Conservation (phyloP, 805 yeast species). For the Metschnikowia bowlesiae region DNA sequence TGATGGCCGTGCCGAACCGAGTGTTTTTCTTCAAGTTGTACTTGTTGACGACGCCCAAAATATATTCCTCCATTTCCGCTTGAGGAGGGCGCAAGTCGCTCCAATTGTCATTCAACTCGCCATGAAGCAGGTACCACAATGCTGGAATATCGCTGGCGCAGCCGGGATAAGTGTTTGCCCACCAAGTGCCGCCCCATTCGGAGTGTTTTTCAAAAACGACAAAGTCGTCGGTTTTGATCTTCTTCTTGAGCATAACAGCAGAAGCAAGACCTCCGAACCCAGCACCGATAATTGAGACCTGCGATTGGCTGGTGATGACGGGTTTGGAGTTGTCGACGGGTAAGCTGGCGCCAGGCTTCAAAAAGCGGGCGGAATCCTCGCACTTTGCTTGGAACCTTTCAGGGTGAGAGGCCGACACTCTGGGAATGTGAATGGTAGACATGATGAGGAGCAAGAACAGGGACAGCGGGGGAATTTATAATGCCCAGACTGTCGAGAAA, state of each 20-base stretch:
- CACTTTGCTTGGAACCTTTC: constrained; percentile 25
- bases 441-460: constrained; percentile 8
- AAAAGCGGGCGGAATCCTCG: constrained; percentile 24
- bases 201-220: constrained; percentile 36
- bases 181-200: constrained; percentile 43
- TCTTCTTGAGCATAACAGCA: constrained; percentile 24
- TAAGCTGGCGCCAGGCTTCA: constrained; percentile 21
- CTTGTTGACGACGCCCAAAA: constrained; percentile 28
- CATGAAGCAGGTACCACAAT: constrained; percentile 34
- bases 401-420: constrained; percentile 32
- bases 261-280: constrained; percentile 38
- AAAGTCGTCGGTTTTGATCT: constrained; percentile 27
- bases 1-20: constrained; percentile 22
- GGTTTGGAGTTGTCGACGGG: constrained; percentile 16
- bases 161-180: constrained; percentile 43
- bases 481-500: neutral
- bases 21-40: constrained; percentile 22
- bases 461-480: neutral
- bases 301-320: constrained; percentile 22
- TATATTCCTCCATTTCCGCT: constrained; percentile 39
- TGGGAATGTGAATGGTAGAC: constrained; percentile 25
- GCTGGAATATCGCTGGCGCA: constrained; percentile 45
- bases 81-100: constrained; percentile 38
- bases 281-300: constrained; percentile 36
- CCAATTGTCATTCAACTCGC: constrained; percentile 35